phyloP scores from a whole-genome alignment of 495 filamentous ascomycete genomes.

The Parathielavia hyrcaniae region DNA sequence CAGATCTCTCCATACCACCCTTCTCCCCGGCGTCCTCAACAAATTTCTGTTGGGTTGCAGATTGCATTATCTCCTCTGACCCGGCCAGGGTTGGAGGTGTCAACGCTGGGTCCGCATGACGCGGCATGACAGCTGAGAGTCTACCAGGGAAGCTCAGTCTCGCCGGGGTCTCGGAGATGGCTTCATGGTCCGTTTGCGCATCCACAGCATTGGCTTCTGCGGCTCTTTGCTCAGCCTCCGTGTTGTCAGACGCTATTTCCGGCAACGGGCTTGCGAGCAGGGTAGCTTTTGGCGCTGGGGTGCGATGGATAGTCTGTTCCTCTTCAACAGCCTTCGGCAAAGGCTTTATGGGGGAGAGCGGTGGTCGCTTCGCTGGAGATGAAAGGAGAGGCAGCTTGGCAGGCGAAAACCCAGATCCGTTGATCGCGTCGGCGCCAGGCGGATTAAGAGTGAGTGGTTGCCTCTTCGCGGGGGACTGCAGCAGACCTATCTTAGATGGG shows the following conservation, averaged over 20 bases:
- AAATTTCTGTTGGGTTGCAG: background rate
- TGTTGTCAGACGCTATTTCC: slow-evolving; percentile 3
- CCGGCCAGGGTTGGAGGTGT: slow-evolving; percentile 22
- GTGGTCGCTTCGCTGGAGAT: slow-evolving; percentile 45
- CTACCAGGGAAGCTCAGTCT: slow-evolving; percentile 44
- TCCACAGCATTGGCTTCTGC: slow-evolving; percentile 6
- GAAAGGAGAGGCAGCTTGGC: slow-evolving; percentile 41
- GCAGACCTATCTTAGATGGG: slow-evolving; percentile 36
- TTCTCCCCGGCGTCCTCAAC: slow-evolving; percentile 4
- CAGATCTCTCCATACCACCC: slow-evolving; percentile 6
- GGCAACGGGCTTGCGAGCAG: slow-evolving; percentile 40
- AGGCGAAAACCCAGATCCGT: slow-evolving; percentile 20
- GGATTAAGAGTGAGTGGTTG: slow-evolving; percentile 37
- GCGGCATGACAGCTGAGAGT: slow-evolving; percentile 46
- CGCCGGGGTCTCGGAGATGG: slow-evolving; percentile 30
- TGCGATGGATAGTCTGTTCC: slow-evolving; percentile 6
- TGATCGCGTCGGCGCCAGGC: slow-evolving; percentile 5
- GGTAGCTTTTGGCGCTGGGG: slow-evolving; percentile 28
- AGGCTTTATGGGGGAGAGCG: slow-evolving; percentile 36
- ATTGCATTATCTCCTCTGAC: slow-evolving; percentile 5
- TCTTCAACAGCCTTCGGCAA: slow-evolving; percentile 12
- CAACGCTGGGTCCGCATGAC: slow-evolving; percentile 44
- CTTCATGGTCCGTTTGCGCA: slow-evolving; percentile 6
- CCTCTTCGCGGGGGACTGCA: slow-evolving; percentile 48
- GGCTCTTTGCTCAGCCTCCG: background rate